These are phyloP conservation scores for Sarcomyxa edulis DNA, from an alignment of 768 basidiomycete genomes.

Conservation along the genomic window DNA sequence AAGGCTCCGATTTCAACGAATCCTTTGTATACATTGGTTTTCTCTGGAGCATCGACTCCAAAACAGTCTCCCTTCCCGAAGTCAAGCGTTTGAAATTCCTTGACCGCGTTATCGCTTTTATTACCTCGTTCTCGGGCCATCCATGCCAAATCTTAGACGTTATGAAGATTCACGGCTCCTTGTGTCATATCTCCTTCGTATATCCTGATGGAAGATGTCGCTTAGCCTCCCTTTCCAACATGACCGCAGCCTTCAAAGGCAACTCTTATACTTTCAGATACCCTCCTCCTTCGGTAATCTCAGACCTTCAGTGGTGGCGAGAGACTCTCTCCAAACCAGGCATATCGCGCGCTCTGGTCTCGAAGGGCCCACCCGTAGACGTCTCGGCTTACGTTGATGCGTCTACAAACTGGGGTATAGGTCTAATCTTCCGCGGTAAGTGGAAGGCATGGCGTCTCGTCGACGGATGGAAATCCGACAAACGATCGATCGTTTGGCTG, in stretches of 20 bases:
- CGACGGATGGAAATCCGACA: slow-evolving; percentile 13
- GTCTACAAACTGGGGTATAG: slow-evolving; percentile 22
- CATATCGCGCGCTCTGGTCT: neutral
- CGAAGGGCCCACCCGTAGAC: slow-evolving; percentile 1
- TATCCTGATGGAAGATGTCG: slow-evolving; percentile 2
- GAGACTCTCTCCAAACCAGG: neutral
- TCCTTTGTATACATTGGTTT: slow-evolving; percentile 20
- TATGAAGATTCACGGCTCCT: slow-evolving; percentile 1
- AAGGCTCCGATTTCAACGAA: slow-evolving; percentile 15
- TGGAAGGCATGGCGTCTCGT: slow-evolving; percentile 20
- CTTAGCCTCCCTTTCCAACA: neutral
- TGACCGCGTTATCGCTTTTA: slow-evolving; percentile 8
- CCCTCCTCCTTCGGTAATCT: neutral
- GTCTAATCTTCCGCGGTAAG: slow-evolving; percentile 9
- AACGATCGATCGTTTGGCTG: slow-evolving; percentile 21
- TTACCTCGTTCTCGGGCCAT: slow-evolving; percentile 4
- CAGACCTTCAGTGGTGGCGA: slow-evolving; percentile 7
- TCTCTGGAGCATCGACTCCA: slow-evolving; percentile 16
- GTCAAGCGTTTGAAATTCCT: slow-evolving; percentile 20
- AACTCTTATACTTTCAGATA: neutral
- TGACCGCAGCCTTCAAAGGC: slow-evolving; percentile 1
- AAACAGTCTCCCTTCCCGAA: slow-evolving; percentile 17
- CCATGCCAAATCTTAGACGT: no score
- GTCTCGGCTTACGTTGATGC: slow-evolving; percentile 18
- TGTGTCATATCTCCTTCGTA: slow-evolving; percentile 2